Evolutionary conservation across 352 stramenopile species (phyloP), one percentile per base, ranked within the genome.

Genomic region (Phytophthora lateralis): DNA sequence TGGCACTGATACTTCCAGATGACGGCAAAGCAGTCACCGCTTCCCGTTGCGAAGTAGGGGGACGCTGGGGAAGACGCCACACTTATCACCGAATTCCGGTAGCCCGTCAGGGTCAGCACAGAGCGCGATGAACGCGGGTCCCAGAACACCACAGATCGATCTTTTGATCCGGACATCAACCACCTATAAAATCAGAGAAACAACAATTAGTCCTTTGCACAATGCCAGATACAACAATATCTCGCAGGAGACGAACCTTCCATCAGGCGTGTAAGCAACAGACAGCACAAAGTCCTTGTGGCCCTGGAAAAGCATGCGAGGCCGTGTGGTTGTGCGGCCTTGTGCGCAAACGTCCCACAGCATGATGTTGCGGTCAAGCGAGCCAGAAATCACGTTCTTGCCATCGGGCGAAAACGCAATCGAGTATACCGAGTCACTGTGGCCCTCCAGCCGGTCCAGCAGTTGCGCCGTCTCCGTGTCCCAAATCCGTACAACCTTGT

Each of bases 1-100:
- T 93, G 80, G 69, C 75, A 89, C 68, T 90, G 80, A 76, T 93
- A 95, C 55, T 95, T 95, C 86, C 86, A 95, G 59, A 93, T 76
- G 26, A 91, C 85, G 46, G 84, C 82, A 72, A 92, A 89, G 69
- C 82, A 93, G 65, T 95, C 86, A 10, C 86, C 84, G 47, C 83
- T 93, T 42, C 84, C 86, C 26, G 86, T 95, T 43, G 84, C 86
- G 60, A 95, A 95, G 76, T 93, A 93, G 18, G 86, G 84, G 39
- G 84, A 91, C 44, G 78, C 69, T 30, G 84, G 86, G n/a, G 86
- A 95, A 38, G 86, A 91, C 30, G 83, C 82, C 30, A 95, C 86
- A 67, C 85, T 95, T 71, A 93, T 95, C 52, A 93, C 84, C 47
- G 86, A 95, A 78, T 93, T 95, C 54, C 84, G 77, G 69, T 91